Evolutionary conservation across 139 green algal species (phyloP), one percentile per base, ranked within the genome.

Genomic region (Chlamydomonas asymmetrica): DNA sequence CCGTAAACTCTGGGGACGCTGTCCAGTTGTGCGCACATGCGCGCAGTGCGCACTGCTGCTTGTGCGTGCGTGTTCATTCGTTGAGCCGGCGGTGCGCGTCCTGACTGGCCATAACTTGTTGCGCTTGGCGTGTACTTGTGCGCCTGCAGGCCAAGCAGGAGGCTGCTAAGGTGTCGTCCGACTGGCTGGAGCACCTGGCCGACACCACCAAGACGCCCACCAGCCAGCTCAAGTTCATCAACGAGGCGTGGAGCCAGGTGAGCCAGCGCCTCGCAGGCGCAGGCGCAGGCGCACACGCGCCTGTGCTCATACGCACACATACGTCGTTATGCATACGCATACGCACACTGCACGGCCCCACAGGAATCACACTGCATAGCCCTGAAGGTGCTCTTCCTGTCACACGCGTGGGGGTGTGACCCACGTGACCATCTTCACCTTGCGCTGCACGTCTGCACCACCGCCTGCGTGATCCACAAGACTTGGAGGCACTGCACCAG

Each of bases 221-320:
- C 68, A 88, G 72, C 60, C 92, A 98, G 89, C 88, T 98, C 37
- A 94, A 93, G 82, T 98, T 98, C 80, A 88, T 98, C 35, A 80
- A 80, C 27, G 94, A 98, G 41, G 94, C 93, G 9, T 94, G 88
- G 91, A 68, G 75, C 39, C 88, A 96, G 89, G 88, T 92, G 70
- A 40, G 76, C 1, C 5, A 27, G 50, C 50, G 18, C 13, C 50
- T 5, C n/a, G n/a, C n/a, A n/a, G n/a, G n/a, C n/a, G n/a, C n/a
- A n/a, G n/a, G n/a, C n/a, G n/a, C n/a, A n/a, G n/a, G n/a, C n/a
- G n/a, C n/a, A n/a, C n/a, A n/a, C n/a, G n/a, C n/a, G n/a, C n/a
- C n/a, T n/a, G n/a, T n/a, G n/a, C n/a, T n/a, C n/a, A n/a, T n/a
- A n/a, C n/a, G n/a, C n/a, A n/a, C n/a, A n/a, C n/a, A n/a, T n/a